Conservation (phyloP, 2,329 filamentous ascomycete genomes). For the Claviceps digitariae region DNA sequence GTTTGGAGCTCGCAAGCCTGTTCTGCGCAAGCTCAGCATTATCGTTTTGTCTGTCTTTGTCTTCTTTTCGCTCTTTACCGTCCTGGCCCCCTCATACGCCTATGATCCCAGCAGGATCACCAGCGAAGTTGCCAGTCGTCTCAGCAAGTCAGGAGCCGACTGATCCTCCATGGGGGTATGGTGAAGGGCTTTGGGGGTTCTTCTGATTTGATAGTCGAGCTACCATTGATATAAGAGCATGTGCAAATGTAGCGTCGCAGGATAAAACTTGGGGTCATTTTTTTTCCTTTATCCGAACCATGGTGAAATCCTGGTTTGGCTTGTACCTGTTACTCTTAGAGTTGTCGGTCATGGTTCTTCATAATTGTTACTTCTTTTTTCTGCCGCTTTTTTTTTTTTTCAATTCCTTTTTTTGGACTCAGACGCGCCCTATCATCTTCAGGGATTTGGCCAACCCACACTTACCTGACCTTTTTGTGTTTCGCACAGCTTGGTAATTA, state of each 20-base stretch:
- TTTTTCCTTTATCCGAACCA: background rate
- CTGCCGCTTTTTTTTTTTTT: conserved; percentile 4
- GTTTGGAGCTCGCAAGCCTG: conserved; percentile 64
- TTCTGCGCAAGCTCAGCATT: conserved; percentile 63
- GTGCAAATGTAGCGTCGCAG: background rate
- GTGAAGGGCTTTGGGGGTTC: background rate
- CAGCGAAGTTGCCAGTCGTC: conserved; percentile 34
- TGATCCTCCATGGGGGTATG: background rate
- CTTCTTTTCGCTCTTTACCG: conserved; percentile 58
- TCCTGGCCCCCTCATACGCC: conserved; percentile 48
- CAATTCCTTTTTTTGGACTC: background rate
- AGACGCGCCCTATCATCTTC: conserved; percentile 7
- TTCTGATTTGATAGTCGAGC: background rate
- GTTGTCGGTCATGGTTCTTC: background rate
- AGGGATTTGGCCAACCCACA: conserved; percentile 9
- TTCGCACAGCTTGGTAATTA: conserved; percentile 8
- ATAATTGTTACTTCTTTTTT: background rate
- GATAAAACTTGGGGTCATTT: background rate
- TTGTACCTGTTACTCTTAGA: background rate
- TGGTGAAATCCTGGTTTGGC: background rate
- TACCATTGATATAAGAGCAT: background rate
- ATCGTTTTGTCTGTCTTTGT: conserved; percentile 48
- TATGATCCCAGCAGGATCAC: conserved; percentile 39
- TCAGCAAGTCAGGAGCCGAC: conserved; percentile 24
- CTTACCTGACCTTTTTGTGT: conserved; percentile 1